Base-by-base conservation (phyloP, 345 rosid species). In the Citrus maxima region DNA sequence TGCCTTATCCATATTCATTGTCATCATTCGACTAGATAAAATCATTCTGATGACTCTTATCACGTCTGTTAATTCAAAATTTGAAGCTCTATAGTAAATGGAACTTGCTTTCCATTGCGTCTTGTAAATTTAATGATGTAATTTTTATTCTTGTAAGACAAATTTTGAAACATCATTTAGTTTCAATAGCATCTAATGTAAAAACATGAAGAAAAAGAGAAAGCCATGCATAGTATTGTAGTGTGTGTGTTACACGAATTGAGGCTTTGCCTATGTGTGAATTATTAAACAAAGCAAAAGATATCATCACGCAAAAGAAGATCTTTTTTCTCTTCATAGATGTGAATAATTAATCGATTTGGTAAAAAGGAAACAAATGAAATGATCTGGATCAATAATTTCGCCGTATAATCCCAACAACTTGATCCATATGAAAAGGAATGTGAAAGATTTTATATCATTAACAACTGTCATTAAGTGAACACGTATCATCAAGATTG, bases 1-100 rank as follows among this genome's bases (percentile, higher is more conserved):
- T 60, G 25, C 77, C 69, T 40, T 74, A 74, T 61, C 77, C 69
- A 9, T 13, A 19, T 40, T 62, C 56, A 8, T 61, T 38, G 68
- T 32, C 66, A 73, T 35, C 51, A 51, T 32, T 72, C 42, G 49
- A 72, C 10, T 19, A 8, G 30, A 55, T 49, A 7, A 46, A 27
- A 27, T 12, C 51, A 13, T 46, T 13, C 18, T 12, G 14, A 42
- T 3, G 56, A 16, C 22, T 4, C 56, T 51, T 16, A 51, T 51
- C 56, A 51, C 56, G 14, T 16, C 5, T 16, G 13, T 51, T 51
- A 54, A 16, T 54, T 6, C 58, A 18, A 54, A 54, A 18, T 54
- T 54, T 54, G 58, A 54, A 18, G 22, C 2, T 0, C 58, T 18
- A 1, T 18, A 4, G 58, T 54, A 18, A 18, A 19, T 46, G 14